Percentiles rank a stretch among this genome's conserved stretches.
Conservation (phyloP, 495 filamentous ascomycete genomes). For the Sabuloglossum arenarium region DNA sequence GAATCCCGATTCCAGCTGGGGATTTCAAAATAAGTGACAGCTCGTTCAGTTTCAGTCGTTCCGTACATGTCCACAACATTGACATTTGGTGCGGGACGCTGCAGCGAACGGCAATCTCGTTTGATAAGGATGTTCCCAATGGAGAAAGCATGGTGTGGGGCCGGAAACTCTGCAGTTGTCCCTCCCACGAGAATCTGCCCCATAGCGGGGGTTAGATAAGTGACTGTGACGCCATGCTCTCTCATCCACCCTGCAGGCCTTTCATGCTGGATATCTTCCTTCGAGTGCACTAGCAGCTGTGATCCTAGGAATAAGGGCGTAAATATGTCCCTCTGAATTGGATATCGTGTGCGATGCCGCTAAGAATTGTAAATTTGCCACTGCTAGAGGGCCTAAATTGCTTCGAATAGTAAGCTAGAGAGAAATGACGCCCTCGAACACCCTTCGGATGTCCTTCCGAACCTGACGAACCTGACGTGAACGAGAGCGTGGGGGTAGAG, state of each 20-base stretch:
- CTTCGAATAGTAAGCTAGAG: conserved; percentile 62
- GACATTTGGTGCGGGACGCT: conserved; percentile 57
- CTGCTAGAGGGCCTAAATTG: conserved; percentile 52
- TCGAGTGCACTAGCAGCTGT: conserved; percentile 60
- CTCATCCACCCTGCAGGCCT: conserved; percentile 85
- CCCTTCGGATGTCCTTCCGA: conserved; percentile 79
- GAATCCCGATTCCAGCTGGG: conserved; percentile 46
- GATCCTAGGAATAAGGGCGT: conserved; percentile 81
- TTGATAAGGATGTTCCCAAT: conserved; percentile 86
- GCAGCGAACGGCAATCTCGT: conserved; percentile 58
- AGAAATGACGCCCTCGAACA: conserved; percentile 75
- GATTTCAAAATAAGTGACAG: conserved; percentile 75
- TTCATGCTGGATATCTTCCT: conserved; percentile 77
- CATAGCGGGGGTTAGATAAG: conserved; percentile 90
- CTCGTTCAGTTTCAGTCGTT: conserved; percentile 74
- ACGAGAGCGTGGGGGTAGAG: conserved; percentile 60
- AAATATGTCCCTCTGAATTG: conserved; percentile 85
- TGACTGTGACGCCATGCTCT: conserved; percentile 56
- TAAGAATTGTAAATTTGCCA: conserved; percentile 69
- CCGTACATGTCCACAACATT: conserved; percentile 83
- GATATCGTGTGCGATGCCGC: conserved; percentile 76
- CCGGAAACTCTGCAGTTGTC: conserved; percentile 52
- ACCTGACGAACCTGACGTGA: conserved; percentile 72
- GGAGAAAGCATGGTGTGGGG: conserved; percentile 69
- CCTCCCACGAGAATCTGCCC: conserved; percentile 87